Percentiles rank a stretch among this genome's conserved stretches.
These are phyloP conservation scores for Letharia columbiana DNA, from an alignment of 495 filamentous ascomycete species.

Conservation along the genomic window DNA sequence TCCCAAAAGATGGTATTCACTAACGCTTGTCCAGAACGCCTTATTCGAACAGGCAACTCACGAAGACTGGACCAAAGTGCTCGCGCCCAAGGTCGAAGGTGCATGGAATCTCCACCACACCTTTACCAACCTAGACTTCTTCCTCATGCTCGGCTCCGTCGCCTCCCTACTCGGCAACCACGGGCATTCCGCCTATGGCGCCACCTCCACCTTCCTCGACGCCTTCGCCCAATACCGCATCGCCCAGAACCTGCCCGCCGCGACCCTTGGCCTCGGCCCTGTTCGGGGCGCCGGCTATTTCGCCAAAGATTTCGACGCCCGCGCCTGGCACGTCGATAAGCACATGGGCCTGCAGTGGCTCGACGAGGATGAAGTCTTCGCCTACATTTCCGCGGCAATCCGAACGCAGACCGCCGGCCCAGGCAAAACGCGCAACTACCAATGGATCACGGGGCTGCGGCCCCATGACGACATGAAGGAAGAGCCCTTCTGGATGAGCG, in stretches of 20 bases:
- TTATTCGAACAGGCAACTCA: background rate
- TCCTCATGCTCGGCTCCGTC: slow-evolving; percentile 40
- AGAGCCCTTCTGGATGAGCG: background rate
- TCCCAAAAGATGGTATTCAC: background rate
- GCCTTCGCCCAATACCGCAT: slow-evolving; percentile 12
- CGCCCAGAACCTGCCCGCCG: slow-evolving; percentile 20
- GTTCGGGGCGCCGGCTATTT: background rate
- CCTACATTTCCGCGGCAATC: background rate
- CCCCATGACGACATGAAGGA: background rate
- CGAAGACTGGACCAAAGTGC: background rate
- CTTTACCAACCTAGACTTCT: slow-evolving; percentile 37
- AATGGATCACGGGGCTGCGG: background rate
- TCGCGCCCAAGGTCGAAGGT: slow-evolving; percentile 29
- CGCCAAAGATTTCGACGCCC: background rate
- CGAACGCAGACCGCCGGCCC: background rate
- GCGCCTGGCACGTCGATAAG: background rate
- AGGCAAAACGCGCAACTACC: background rate
- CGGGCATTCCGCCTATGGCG: slow-evolving; percentile 39
- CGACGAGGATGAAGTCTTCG: background rate
- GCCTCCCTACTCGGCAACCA: slow-evolving; percentile 36
- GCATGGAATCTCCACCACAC: slow-evolving; percentile 25
- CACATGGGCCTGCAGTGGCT: background rate
- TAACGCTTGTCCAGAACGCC: background rate
- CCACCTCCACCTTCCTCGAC: slow-evolving; percentile 28
- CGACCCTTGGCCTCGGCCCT: slow-evolving; percentile 13